Percentiles rank a stretch among this genome's conserved stretches.
phyloP scores from a whole-genome alignment of 2,329 filamentous ascomycete genomes.

The Xylariaceae sp. region DNA sequence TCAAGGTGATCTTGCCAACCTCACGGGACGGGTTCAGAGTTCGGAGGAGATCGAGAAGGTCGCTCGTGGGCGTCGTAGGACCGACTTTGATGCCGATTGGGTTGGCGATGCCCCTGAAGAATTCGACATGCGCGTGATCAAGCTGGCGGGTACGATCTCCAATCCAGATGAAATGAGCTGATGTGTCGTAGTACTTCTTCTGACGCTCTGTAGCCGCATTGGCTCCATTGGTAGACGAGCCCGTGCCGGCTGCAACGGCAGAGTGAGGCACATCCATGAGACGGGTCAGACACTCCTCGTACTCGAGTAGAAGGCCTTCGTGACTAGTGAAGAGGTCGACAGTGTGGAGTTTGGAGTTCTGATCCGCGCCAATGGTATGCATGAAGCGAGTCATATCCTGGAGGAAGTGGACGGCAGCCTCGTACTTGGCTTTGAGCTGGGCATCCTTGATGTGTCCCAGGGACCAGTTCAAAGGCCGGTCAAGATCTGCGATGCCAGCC shows the following conservation, averaged over 20 bases:
- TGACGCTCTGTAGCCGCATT: slow-evolving; percentile 23
- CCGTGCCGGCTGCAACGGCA: slow-evolving; percentile 25
- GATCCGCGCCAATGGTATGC: slow-evolving; percentile 86
- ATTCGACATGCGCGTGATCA: slow-evolving; percentile 91
- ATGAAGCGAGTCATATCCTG: slow-evolving; percentile 92
- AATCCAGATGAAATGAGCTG: slow-evolving; percentile 97
- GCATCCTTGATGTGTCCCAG: slow-evolving; percentile 87
- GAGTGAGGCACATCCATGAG: slow-evolving; percentile 59
- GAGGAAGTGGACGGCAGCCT: slow-evolving; percentile 77
- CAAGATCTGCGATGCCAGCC: slow-evolving; percentile 88
- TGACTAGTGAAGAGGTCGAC: slow-evolving; percentile 95
- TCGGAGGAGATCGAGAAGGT: slow-evolving; percentile 75
- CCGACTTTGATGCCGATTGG: slow-evolving; percentile 96
- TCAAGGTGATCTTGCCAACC: slow-evolving; percentile 89
- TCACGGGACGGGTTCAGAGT: slow-evolving; percentile 80
- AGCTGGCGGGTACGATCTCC: slow-evolving; percentile 93
- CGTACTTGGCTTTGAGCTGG: slow-evolving; percentile 80
- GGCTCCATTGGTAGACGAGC: slow-evolving; percentile 24
- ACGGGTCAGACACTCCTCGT: slow-evolving; percentile 84
- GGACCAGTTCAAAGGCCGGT: slow-evolving; percentile 91
- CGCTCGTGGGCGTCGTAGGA: slow-evolving; percentile 71
- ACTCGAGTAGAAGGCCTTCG: slow-evolving; percentile 89
- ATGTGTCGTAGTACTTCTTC: slow-evolving; percentile 85
- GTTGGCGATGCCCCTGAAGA: slow-evolving; percentile 93
- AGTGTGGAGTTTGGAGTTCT: slow-evolving; percentile 77